phyloP scores from a whole-genome alignment of 495 filamentous ascomycete species.

The Bombardia bombarda region DNA sequence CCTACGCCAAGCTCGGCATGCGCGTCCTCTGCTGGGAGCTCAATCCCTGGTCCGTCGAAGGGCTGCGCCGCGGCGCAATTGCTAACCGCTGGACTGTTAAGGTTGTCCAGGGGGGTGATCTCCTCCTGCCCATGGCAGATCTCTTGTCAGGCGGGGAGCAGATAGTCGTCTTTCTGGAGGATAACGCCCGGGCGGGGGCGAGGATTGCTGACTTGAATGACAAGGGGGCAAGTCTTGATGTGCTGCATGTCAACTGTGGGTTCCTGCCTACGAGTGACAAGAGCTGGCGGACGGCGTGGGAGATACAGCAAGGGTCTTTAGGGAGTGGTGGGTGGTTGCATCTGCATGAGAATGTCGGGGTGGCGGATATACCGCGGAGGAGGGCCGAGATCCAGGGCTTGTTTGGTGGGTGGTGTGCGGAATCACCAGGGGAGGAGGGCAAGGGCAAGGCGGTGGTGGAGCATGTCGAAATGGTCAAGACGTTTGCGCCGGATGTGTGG shows the following conservation, averaged over 20 bases:
- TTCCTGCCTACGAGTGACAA: conserved; percentile 60
- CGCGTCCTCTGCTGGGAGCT: conserved; percentile 82
- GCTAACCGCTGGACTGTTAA: conserved; percentile 57
- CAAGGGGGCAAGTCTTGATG: conserved; percentile 14
- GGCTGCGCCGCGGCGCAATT: conserved; percentile 58
- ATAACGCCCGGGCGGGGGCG: conserved; percentile 49
- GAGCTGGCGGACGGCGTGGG: conserved; percentile 61
- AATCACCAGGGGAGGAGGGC: background rate
- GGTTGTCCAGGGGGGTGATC: conserved; percentile 32
- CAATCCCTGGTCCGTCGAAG: conserved; percentile 83
- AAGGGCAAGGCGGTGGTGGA: conserved; percentile 39
- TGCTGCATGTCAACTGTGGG: conserved; percentile 73
- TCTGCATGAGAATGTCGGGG: conserved; percentile 77
- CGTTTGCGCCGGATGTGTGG: conserved; percentile 83
- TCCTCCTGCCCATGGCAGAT: conserved; percentile 13
- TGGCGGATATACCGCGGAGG: conserved; percentile 51
- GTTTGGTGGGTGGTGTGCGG: conserved; percentile 23
- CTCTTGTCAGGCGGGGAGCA: conserved; percentile 24
- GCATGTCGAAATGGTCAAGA: conserved; percentile 79
- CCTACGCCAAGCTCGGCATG: conserved; percentile 64
- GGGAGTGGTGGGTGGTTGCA: conserved; percentile 58
- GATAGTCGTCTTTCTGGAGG: conserved; percentile 62
- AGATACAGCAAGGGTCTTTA: conserved; percentile 20
- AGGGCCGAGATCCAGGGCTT: conserved; percentile 35
- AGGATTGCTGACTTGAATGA: conserved; percentile 31